Conservation (phyloP, 169 alveolate genomes). For the Cryptosporidium viatorum region DNA sequence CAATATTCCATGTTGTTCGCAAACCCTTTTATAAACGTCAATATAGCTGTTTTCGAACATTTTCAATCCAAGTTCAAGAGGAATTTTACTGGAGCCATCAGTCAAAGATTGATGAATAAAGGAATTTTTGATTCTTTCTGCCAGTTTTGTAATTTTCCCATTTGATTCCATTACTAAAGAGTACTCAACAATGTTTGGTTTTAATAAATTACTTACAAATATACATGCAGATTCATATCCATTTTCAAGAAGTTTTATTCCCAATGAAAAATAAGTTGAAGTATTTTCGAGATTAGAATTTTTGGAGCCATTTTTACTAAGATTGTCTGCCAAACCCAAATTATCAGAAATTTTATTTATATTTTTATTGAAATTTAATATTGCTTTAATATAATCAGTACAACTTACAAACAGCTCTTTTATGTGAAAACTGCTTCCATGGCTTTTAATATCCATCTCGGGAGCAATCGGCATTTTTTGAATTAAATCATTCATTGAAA, state of each 20-base stretch:
- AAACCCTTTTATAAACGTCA: conserved; percentile 62
- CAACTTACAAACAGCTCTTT: conserved; percentile 17
- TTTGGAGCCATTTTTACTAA: neutral
- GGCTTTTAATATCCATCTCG: conserved; percentile 19
- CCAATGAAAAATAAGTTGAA: neutral
- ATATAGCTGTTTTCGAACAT: conserved; percentile 37
- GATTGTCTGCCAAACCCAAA: neutral
- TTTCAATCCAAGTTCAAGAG: conserved; percentile 46
- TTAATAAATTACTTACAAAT: conserved; percentile 2
- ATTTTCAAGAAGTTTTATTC: conserved; percentile 9
- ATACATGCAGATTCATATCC: conserved; percentile 35
- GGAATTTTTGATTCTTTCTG: conserved; percentile 3
- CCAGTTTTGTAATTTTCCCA: neutral
- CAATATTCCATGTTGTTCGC: conserved; percentile 62
- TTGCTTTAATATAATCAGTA: conserved; percentile 21
- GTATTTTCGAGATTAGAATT: neutral
- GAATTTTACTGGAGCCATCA: conserved; percentile 38
- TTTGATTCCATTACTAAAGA: neutral
- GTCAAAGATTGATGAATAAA: conserved; percentile 69
- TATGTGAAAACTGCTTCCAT: neutral
- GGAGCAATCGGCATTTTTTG: conserved; percentile 51
- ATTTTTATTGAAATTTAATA: conserved; percentile 24
- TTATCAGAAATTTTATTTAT: conserved; percentile 20
- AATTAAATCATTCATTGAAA: conserved; percentile 24
- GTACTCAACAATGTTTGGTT: conserved; percentile 20